Conservation (phyloP, 441 rosid genomes). For the Syzygium syzygioides region DNA sequence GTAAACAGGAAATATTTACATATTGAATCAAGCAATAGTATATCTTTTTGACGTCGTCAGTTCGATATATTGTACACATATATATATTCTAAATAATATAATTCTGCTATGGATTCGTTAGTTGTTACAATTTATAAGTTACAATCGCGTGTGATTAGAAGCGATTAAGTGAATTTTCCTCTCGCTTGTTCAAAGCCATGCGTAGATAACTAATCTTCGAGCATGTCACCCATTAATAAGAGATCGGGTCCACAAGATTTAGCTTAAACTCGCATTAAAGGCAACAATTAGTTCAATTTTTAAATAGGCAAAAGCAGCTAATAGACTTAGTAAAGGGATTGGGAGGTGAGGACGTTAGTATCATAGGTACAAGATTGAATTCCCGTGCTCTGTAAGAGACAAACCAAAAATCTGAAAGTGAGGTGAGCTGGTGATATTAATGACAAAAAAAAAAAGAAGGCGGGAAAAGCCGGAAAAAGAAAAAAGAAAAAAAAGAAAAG, state of each 20-base stretch:
- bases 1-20: rapidly evolving
- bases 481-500: rapidly evolving
- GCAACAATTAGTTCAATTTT: neutral
- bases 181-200: neutral
- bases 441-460: too few relatives aligned
- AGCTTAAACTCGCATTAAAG: neutral
- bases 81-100: neutral
- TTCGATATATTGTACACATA: rapidly evolving
- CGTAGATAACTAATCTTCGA: neutral
- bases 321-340: too few relatives aligned
- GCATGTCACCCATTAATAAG: rapidly evolving
- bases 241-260: rapidly evolving
- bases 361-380: rapidly evolving
- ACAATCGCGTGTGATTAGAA: neutral
- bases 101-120: rapidly evolving
- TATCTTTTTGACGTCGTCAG: too few relatives aligned
- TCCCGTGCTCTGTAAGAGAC: too few relatives aligned
- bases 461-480: neutral
- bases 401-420: too few relatives aligned
- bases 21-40: rapidly evolving
- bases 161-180: neutral
- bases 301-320: neutral
- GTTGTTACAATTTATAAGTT: neutral
- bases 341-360: too few relatives aligned
- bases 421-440: too few relatives aligned